Evolutionary conservation across 768 basidiomycete species (phyloP).

Genomic region (Tylopilus felleus): DNA sequence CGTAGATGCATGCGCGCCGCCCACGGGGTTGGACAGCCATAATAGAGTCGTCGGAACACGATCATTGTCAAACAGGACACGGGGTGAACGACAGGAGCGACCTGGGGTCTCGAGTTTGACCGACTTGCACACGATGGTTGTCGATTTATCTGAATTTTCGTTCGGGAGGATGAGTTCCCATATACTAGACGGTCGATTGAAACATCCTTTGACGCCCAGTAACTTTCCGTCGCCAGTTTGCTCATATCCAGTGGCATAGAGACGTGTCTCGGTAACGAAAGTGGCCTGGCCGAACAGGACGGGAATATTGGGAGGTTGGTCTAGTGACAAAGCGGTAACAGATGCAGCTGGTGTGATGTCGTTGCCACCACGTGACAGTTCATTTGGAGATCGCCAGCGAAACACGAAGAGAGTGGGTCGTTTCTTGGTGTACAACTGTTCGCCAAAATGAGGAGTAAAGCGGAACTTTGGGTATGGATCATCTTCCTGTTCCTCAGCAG

Average conservation of each 20-base stretch:
- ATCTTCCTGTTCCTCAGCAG: constrained; percentile 19
- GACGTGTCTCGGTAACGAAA: constrained; percentile 41
- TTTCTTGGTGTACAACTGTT: constrained; percentile 52
- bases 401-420: constrained; percentile 54
- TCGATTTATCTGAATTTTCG: not conserved
- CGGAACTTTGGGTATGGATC: constrained; percentile 42
- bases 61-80: constrained; percentile 34
- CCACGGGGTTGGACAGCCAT: constrained; percentile 53
- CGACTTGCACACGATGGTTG: constrained; percentile 19
- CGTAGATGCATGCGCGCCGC: constrained; percentile 60
- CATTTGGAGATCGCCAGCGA: constrained; percentile 36
- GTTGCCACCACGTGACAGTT: not conserved
- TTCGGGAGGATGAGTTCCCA: constrained; percentile 44
- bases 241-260: constrained; percentile 65
- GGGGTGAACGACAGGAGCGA: constrained; percentile 58
- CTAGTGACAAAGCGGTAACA: constrained; percentile 11
- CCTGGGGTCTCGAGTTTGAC: constrained; percentile 38
- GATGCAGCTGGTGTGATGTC: constrained; percentile 6
- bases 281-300: constrained; percentile 54
- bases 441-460: constrained; percentile 61
- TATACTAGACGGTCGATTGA: constrained; percentile 56
- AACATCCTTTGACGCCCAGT: constrained; percentile 57
- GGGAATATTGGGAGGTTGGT: constrained; percentile 8
- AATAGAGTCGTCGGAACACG: constrained; percentile 33
- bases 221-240: constrained; percentile 52